Base-by-base conservation (phyloP, 2,329 filamentous ascomycete species). In the Pseudocercospora vitis region DNA sequence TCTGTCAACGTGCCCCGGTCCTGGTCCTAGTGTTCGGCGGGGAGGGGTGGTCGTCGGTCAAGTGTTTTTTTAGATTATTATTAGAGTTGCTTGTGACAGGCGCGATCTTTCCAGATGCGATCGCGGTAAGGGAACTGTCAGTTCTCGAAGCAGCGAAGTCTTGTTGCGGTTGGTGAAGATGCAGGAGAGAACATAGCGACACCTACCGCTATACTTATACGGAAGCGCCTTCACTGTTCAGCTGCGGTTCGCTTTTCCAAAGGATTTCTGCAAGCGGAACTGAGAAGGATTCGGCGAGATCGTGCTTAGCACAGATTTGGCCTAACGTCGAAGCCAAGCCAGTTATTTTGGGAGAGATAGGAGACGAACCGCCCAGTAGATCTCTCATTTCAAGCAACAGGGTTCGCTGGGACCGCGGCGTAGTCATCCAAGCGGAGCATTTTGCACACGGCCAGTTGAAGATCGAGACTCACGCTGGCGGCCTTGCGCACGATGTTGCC, bases 331-430 rank as follows among this genome's bases (percentile, higher is more conserved):
- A 18, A 21, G 18, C 37, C 11, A 26, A 21, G 8, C 37, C n/a
- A 21, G 26, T 47, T 32, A 47, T 32, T 23, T 47, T 47, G 44
- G 44, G n/a, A 19, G 16, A 11, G 23, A 47, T 32, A 47, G 44
- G 28, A 47, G 44, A 47, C 23, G 44, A 47, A 31, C 44, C 44
- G 28, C 44, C 32, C 37, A 42, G n/a, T n/a, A n/a, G 37, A 42
- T 42, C 19, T 21, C 24, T 42, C 37, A 42, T 23, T 47, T 47
- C 32, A 28, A 47, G 44, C 19, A 33, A 47, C 26, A 47, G 19
- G 44, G 44, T 47, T 47, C 26, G 26, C 26, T 31, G 19, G 26
- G 32, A 33, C 44, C 44, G 28, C 44, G 44, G 26, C 26, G 26
- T 12, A 19, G 44, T n/a, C 44, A 23, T 23, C 44, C 32, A n/a